Percentiles rank a stretch among this genome's conserved stretches.
These are phyloP conservation scores for Cucurbita maxima DNA, from an alignment of 306 rosid species.

Conservation along the genomic window DNA sequence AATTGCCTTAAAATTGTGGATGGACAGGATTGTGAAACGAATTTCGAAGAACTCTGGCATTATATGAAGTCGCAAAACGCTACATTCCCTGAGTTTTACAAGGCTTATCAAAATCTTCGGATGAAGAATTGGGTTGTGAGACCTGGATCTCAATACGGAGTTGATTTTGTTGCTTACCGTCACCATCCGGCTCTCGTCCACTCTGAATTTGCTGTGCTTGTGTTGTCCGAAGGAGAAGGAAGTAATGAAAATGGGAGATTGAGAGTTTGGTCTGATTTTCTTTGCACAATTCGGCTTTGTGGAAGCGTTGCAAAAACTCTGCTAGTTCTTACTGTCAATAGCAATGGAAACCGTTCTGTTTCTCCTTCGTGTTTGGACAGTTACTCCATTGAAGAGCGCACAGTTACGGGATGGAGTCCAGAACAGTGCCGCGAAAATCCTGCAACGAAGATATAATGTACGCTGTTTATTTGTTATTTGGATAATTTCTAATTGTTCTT, in stretches of 20 bases:
- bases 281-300: conserved; percentile 46
- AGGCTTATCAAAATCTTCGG: conserved; percentile 54
- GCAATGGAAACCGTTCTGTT: conserved; percentile 19
- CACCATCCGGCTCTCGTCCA: conserved; percentile 64
- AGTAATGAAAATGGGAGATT: conserved; percentile 30
- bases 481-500: not conserved
- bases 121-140: conserved; percentile 63
- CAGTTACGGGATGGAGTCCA: conserved; percentile 47
- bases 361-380: conserved; percentile 24
- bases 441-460: not conserved
- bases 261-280: conserved; percentile 64
- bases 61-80: conserved; percentile 34
- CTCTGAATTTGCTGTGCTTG: conserved; percentile 68
- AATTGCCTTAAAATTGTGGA: conserved; percentile 42
- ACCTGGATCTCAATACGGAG: conserved; percentile 59
- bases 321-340: conserved; percentile 30
- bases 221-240: conserved; percentile 25
- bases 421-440: conserved; percentile 40
- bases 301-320: conserved; percentile 56
- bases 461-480: not conserved
- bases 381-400: conserved; percentile 29
- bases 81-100: conserved; percentile 40
- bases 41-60: conserved; percentile 37
- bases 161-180: conserved; percentile 54
- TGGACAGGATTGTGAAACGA: conserved; percentile 9